phyloP scores from a whole-genome alignment of 2,329 filamentous ascomycete species.

The Mariannaea sp. region DNA sequence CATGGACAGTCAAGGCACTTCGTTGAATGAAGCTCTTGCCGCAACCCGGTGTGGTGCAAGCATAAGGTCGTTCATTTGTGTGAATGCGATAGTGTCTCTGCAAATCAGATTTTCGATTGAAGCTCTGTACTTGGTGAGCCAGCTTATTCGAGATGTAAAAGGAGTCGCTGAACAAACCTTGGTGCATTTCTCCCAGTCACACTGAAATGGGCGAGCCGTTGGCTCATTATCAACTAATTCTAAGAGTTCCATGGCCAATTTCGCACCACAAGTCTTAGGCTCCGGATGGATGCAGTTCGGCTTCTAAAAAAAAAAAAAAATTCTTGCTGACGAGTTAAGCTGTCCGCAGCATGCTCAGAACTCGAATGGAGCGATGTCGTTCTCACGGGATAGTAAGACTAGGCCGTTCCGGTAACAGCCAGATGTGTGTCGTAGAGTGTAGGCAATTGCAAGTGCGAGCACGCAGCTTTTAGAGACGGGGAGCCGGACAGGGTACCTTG shows the following conservation, averaged over 20 bases:
- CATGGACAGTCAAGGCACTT: constrained; percentile 72
- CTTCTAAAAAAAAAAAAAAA: not conserved
- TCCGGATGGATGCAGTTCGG: constrained; percentile 2
- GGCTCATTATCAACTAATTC: constrained; percentile 69
- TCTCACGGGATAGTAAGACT: not conserved
- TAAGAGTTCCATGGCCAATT: constrained; percentile 59
- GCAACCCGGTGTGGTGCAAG: constrained; percentile 63
- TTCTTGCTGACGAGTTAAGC: not conserved
- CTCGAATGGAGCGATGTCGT: not conserved
- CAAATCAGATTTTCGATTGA: constrained; percentile 73
- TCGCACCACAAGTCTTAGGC: not conserved
- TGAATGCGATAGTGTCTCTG: constrained; percentile 74
- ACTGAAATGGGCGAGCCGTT: constrained; percentile 65
- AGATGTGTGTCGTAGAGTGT: not conserved
- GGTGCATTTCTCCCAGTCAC: constrained; percentile 65
- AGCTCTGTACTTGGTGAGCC: constrained; percentile 55
- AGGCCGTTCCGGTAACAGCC: not conserved
- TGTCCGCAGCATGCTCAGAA: constrained; percentile 10
- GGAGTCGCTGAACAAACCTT: constrained; percentile 52
- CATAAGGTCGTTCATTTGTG: constrained; percentile 71
- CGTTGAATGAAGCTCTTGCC: constrained; percentile 74
- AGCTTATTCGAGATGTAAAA: constrained; percentile 5
- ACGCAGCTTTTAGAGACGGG: constrained; percentile 26
- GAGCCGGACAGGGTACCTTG: constrained; percentile 14
- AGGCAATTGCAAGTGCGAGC: constrained; percentile 1